These are phyloP conservation scores for Verticillium isaacii DNA, from an alignment of 2,329 filamentous ascomycete genomes.

Conservation along the genomic window DNA sequence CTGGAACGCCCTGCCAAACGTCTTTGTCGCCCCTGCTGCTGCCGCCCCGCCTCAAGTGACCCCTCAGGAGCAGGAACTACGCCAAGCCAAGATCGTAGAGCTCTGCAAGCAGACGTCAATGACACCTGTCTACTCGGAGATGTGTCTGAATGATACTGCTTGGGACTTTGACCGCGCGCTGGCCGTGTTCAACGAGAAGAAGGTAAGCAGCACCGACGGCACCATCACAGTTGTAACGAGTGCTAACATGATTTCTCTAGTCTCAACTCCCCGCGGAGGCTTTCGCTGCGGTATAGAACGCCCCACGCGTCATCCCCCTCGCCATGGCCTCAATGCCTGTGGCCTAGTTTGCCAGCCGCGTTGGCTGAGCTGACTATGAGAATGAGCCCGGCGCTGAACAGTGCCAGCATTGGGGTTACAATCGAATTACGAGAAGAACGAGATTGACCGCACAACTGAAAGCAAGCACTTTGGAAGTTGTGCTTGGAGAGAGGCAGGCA, in stretches of 20 bases:
- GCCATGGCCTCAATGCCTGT: neutral
- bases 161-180: slow-evolving; percentile 79
- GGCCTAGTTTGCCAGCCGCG: neutral
- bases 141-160: slow-evolving; percentile 73
- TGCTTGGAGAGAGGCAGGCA: neutral
- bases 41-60: slow-evolving; percentile 17
- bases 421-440: neutral
- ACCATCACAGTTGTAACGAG: neutral
- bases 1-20: slow-evolving; percentile 48
- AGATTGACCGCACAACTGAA: neutral
- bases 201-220: slow-evolving; percentile 43
- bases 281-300: slow-evolving; percentile 24
- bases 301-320: slow-evolving; percentile 7
- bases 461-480: neutral
- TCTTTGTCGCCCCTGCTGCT: slow-evolving; percentile 24
- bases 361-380: neutral
- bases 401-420: neutral
- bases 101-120: slow-evolving; percentile 76
- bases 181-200: slow-evolving; percentile 69
- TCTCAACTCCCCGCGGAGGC: slow-evolving; percentile 43
- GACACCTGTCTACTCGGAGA: slow-evolving; percentile 70
- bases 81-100: slow-evolving; percentile 66
- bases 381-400: neutral
- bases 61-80: slow-evolving; percentile 25
- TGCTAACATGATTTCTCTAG: slow-evolving; percentile 16